Evolutionary conservation across 1,139 yeast species (phyloP).

Genomic region (Spathaspora sp.): DNA sequence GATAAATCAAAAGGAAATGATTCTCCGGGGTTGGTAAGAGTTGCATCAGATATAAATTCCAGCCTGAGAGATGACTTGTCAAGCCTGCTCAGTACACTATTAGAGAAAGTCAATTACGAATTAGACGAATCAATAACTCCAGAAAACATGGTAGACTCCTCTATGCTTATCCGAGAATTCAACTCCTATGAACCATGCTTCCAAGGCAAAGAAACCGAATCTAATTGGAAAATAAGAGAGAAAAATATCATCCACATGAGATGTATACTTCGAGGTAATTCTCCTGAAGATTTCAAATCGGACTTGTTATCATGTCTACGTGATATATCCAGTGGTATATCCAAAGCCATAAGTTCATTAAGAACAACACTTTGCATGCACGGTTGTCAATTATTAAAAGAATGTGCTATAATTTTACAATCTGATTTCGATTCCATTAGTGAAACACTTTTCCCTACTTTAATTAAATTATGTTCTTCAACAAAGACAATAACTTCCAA

Average conservation of each 20-base stretch:
- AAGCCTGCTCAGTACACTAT: background rate
- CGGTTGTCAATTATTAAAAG: slow-evolving; percentile 81
- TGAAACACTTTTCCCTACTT: slow-evolving; percentile 58
- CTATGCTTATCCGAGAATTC: slow-evolving; percentile 18
- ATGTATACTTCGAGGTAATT: slow-evolving; percentile 59
- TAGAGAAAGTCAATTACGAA: slow-evolving; percentile 22
- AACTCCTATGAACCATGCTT: slow-evolving; percentile 38
- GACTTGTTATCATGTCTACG: slow-evolving; percentile 46
- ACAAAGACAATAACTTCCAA: slow-evolving; percentile 79
- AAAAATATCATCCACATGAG: slow-evolving; percentile 57
- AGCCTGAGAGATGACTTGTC: background rate
- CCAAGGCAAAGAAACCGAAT: slow-evolving; percentile 83
- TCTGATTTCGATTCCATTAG: slow-evolving; percentile 56
- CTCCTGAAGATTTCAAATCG: slow-evolving; percentile 33
- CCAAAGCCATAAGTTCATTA: slow-evolving; percentile 68
- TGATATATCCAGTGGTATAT: slow-evolving; percentile 56
- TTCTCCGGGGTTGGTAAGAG: background rate
- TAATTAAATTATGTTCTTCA: slow-evolving; percentile 66
- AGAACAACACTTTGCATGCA: slow-evolving; percentile 80
- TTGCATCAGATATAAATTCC: background rate
- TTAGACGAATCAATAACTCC: slow-evolving; percentile 26
- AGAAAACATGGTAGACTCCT: slow-evolving; percentile 16
- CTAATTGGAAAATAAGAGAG: slow-evolving; percentile 82
- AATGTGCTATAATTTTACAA: slow-evolving; percentile 53
- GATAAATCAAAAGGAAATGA: background rate